Conservation (phyloP, 371 early-diverging fungal genomes). For the Rhizopus delemar region DNA sequence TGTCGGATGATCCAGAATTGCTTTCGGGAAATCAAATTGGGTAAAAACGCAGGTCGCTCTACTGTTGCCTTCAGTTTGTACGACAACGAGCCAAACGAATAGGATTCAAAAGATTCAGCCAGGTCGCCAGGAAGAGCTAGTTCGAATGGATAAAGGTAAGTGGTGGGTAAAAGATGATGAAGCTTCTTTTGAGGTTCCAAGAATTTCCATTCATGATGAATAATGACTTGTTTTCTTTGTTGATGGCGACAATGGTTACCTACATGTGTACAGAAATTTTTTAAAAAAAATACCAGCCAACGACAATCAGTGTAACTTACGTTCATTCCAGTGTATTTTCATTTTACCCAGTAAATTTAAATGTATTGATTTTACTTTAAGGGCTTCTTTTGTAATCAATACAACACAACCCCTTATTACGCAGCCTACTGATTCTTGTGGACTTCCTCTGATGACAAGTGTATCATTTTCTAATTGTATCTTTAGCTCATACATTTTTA, state of each 20-base stretch:
- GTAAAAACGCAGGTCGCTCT: conserved; percentile 34
- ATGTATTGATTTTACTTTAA: conserved; percentile 33
- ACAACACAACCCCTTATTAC: conserved; percentile 34
- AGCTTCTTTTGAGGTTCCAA: conserved; percentile 24
- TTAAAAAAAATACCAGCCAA: not conserved
- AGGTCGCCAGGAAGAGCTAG: conserved; percentile 37
- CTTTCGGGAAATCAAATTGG: conserved; percentile 29
- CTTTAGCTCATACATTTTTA: conserved; percentile 24
- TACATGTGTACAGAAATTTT: not conserved
- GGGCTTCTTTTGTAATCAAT: conserved; percentile 23
- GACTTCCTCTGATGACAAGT: conserved; percentile 29
- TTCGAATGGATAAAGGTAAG: conserved; percentile 44
- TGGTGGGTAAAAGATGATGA: conserved; percentile 18
- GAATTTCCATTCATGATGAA: conserved; percentile 37
- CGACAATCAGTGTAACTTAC: conserved; percentile 17
- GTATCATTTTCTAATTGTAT: conserved; percentile 29
- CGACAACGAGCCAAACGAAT: conserved; percentile 33
- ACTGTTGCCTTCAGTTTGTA: conserved; percentile 46
- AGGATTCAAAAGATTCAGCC: conserved; percentile 39
- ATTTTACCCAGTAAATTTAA: conserved; percentile 30
- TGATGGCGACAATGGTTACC: conserved; percentile 22
- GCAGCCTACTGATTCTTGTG: conserved; percentile 41
- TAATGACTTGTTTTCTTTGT: conserved; percentile 23
- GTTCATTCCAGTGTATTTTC: conserved; percentile 35
- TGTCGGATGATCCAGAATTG: conserved; percentile 20